Evolutionary conservation across 495 filamentous ascomycete genomes (phyloP).

Genomic region (Xylona heveae): DNA sequence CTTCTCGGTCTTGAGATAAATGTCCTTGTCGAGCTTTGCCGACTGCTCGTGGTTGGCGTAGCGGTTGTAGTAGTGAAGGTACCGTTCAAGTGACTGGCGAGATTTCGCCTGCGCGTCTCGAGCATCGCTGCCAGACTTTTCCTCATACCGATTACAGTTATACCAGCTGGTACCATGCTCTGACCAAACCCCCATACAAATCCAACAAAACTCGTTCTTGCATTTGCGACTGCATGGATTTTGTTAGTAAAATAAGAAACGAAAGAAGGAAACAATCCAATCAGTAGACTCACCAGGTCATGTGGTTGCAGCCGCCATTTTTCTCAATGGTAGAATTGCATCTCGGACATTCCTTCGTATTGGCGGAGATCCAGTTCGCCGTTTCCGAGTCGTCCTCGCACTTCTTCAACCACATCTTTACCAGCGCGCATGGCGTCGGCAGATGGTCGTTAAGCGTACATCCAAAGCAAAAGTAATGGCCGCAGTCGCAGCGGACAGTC

Average conservation of each 20-base stretch:
- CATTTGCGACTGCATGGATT: slow-evolving; percentile 45
- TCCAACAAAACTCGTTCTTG: slow-evolving; percentile 98
- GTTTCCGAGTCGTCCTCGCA: slow-evolving; percentile 97
- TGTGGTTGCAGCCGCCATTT: slow-evolving; percentile 98
- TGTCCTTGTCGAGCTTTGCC: slow-evolving; percentile 88
- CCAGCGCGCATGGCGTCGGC: slow-evolving; percentile 72
- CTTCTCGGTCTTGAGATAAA: slow-evolving; percentile 90
- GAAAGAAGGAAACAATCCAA: not conserved
- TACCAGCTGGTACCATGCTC: slow-evolving; percentile 99
- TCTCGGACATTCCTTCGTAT: slow-evolving; percentile 94
- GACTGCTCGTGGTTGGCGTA: slow-evolving; percentile 98
- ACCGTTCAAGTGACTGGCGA: slow-evolving; percentile 72
- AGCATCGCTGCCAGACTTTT: slow-evolving; percentile 80
- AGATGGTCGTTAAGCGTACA: slow-evolving; percentile 85
- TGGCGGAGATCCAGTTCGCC: slow-evolving; percentile 97
- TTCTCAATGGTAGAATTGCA: slow-evolving; percentile 96
- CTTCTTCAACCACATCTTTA: slow-evolving; percentile 95
- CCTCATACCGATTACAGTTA: slow-evolving; percentile 93
- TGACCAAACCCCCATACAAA: slow-evolving; percentile 98
- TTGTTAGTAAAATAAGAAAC: slow-evolving; percentile 3
- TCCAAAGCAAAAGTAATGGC: slow-evolving; percentile 86
- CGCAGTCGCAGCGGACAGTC: slow-evolving; percentile 67
- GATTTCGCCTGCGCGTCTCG: slow-evolving; percentile 80
- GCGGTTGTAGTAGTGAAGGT: slow-evolving; percentile 95
- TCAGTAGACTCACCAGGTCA: slow-evolving; percentile 53